A percentile compares a stretch with the other conserved stretches of the same genome.
Conservation (phyloP, 2,329 filamentous ascomycete genomes). For the Orbilia brochopaga region DNA sequence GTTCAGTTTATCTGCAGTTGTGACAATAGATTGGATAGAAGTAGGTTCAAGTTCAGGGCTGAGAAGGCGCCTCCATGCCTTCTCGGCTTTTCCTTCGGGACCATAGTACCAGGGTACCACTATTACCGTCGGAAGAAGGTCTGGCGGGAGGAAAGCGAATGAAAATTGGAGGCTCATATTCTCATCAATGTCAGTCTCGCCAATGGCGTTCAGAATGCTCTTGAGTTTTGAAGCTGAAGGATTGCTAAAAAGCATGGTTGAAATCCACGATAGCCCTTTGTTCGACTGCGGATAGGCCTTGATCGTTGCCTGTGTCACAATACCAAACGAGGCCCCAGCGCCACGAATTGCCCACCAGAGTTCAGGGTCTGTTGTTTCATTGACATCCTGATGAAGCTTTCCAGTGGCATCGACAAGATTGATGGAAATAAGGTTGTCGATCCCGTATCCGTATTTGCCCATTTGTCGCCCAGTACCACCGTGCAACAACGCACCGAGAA, state of each 20-base stretch:
- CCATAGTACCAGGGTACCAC: slow-evolving; percentile 52
- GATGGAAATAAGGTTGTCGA: slow-evolving; percentile 59
- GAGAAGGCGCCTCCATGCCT: slow-evolving; percentile 53
- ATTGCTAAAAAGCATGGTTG: slow-evolving; percentile 55
- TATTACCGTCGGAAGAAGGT: slow-evolving; percentile 44
- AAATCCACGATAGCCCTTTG: slow-evolving; percentile 52
- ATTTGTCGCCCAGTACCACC: slow-evolving; percentile 50
- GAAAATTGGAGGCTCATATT: slow-evolving; percentile 54
- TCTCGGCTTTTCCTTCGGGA: slow-evolving; percentile 47
- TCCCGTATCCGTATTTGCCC: slow-evolving; percentile 54
- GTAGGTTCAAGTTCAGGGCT: slow-evolving; percentile 51
- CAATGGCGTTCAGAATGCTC: slow-evolving; percentile 54
- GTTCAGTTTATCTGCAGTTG: slow-evolving; percentile 53
- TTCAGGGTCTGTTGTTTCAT: slow-evolving; percentile 55
- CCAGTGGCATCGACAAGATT: slow-evolving; percentile 59
- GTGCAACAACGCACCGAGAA: slow-evolving; percentile 23
- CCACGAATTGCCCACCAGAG: slow-evolving; percentile 59
- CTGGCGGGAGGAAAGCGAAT: slow-evolving; percentile 53
- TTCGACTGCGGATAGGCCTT: slow-evolving; percentile 56
- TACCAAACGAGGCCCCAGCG: slow-evolving; percentile 60
- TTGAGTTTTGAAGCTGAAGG: slow-evolving; percentile 51
- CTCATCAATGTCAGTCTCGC: slow-evolving; percentile 46
- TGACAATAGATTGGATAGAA: slow-evolving; percentile 44
- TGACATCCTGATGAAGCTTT: slow-evolving; percentile 56
- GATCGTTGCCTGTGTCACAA: slow-evolving; percentile 59